phyloP scores from a whole-genome alignment of 2,329 filamentous ascomycete genomes.

The Xylariales sp. region DNA sequence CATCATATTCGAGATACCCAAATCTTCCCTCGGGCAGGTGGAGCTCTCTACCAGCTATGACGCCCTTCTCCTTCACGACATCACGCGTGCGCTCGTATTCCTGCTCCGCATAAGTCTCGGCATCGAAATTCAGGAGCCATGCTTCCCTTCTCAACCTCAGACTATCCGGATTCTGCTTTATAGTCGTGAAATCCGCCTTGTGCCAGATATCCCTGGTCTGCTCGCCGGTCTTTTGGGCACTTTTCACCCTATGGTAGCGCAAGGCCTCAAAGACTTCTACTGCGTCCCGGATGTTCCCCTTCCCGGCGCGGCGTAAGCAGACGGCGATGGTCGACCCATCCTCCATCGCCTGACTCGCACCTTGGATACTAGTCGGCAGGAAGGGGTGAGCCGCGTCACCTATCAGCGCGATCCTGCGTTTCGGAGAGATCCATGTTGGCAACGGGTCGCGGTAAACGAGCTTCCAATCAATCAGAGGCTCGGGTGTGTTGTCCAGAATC shows the following conservation, averaged over 20 bases:
- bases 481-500: conserved; percentile 33
- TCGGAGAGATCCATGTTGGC: conserved; percentile 36
- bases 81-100: conserved; percentile 25
- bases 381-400: conserved; percentile 48
- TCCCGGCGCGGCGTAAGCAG: conserved; percentile 32
- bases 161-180: conserved; percentile 37
- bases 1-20: conserved; percentile 23
- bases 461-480: conserved; percentile 31
- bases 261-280: conserved; percentile 40
- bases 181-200: conserved; percentile 42
- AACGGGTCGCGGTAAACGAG: conserved; percentile 33
- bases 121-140: conserved; percentile 45
- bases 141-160: conserved; percentile 41
- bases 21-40: conserved; percentile 21
- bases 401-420: conserved; percentile 37
- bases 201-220: conserved; percentile 46
- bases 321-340: conserved; percentile 43
- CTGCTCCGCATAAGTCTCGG: conserved; percentile 40
- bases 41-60: conserved; percentile 16
- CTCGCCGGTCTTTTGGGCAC: conserved; percentile 42
- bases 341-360: conserved; percentile 44
- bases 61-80: conserved; percentile 17
- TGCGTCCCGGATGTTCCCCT: conserved; percentile 31
- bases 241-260: conserved; percentile 41
- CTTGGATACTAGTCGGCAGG: conserved; percentile 42